phyloP scores from a whole-genome alignment of 352 stramenopile genomes.

The Phytophthora europaea region DNA sequence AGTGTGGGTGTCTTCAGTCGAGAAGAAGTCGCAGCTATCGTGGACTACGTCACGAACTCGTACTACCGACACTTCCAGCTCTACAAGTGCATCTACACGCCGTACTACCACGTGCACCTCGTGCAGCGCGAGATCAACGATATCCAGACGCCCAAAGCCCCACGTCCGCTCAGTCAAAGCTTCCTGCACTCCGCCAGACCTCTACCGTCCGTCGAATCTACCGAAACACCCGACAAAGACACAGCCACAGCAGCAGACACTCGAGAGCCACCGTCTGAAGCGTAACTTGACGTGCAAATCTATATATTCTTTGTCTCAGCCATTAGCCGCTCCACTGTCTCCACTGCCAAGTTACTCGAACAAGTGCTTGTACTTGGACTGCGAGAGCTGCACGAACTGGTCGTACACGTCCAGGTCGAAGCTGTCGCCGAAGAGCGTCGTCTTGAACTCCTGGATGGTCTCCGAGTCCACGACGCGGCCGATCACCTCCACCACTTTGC shows the following conservation, averaged over 20 bases:
- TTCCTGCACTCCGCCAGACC: slow-evolving; percentile 44
- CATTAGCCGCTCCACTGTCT: not conserved
- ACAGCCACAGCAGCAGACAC: slow-evolving; percentile 3
- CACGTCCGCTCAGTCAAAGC: slow-evolving; percentile 48
- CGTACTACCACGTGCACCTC: slow-evolving; percentile 62
- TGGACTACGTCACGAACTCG: slow-evolving; percentile 80
- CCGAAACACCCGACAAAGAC: slow-evolving; percentile 3
- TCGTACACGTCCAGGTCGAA: slow-evolving; percentile 88
- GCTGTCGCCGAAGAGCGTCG: slow-evolving; percentile 83
- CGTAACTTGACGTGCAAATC: slow-evolving; percentile 30
- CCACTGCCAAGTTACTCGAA: slow-evolving; percentile 62
- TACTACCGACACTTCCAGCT: slow-evolving; percentile 87
- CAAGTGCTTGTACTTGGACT: slow-evolving; percentile 76
- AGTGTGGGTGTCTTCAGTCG: slow-evolving; percentile 71
- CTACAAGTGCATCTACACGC: slow-evolving; percentile 87
- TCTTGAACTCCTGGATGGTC: slow-evolving; percentile 89
- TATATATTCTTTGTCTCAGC: slow-evolving; percentile 35
- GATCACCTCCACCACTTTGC: slow-evolving; percentile 90
- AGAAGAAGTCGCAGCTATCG: slow-evolving; percentile 58
- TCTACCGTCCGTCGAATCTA: slow-evolving; percentile 6
- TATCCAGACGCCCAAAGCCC: slow-evolving; percentile 50
- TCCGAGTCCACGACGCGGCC: slow-evolving; percentile 75
- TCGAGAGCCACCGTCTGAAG: not conserved
- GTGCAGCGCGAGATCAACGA: slow-evolving; percentile 56
- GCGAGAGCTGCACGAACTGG: slow-evolving; percentile 80